Percentiles rank a stretch among this genome's conserved stretches.
phyloP scores from a whole-genome alignment of 2,329 filamentous ascomycete species.

The Orbilia blumenaviensis region DNA sequence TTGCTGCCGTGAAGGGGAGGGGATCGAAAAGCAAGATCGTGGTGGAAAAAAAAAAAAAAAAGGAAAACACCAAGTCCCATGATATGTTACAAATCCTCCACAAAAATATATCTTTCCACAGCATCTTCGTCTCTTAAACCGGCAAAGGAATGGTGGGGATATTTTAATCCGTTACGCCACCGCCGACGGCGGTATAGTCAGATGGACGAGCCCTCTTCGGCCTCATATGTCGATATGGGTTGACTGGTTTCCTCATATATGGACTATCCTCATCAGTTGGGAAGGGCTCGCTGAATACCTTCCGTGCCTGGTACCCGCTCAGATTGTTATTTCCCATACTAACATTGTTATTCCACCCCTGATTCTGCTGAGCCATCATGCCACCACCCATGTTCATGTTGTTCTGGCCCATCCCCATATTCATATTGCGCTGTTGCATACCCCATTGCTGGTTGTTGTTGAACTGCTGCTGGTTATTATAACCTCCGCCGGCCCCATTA shows the following conservation, averaged over 20 bases:
- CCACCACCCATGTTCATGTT: conserved; percentile 28
- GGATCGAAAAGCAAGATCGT: conserved; percentile 2
- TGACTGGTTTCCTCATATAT: conserved; percentile 95
- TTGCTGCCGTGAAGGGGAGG: conserved; percentile 19
- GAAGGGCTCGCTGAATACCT: conserved; percentile 66
- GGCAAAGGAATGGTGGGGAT: not conserved
- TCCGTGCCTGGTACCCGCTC: conserved; percentile 67
- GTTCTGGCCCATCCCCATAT: conserved; percentile 49
- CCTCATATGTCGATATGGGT: conserved; percentile 86
- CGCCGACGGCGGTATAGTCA: conserved; percentile 68
- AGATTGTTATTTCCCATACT: not conserved
- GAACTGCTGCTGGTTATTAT: conserved; percentile 54
- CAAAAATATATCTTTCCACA: not conserved
- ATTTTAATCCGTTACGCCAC: conserved; percentile 45
- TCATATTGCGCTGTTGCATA: conserved; percentile 56
- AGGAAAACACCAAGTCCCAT: conserved; percentile 30
- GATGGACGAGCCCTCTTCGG: conserved; percentile 82
- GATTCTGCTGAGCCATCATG: conserved; percentile 4
- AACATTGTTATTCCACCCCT: conserved; percentile 4
- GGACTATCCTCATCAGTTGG: conserved; percentile 81
- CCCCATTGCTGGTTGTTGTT: conserved; percentile 58
- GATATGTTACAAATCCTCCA: conserved; percentile 43
- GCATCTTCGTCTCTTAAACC: not conserved
- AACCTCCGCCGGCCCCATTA: conserved; percentile 59
- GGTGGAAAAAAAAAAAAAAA: conserved; percentile 7